Evolutionary conservation across 345 rosid genomes (phyloP), one percentile per base, ranked within the genome.

Genomic region (Moricandia arvensis): DNA sequence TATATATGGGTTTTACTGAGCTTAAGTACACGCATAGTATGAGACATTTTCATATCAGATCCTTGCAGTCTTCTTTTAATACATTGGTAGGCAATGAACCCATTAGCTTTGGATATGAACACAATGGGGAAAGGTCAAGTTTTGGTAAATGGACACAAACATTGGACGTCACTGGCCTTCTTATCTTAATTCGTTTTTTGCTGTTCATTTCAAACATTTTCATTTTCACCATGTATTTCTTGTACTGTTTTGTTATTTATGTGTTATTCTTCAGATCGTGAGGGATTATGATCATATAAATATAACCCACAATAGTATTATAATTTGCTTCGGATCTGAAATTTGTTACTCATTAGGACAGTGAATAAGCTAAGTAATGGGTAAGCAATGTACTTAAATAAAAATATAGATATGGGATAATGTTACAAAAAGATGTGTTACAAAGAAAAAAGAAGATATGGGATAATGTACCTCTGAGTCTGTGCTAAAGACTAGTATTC

Each of bases 61-160:
- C 9, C 9, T 35, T 35, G 41, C 11, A 35, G 41, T 35, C 41
- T 35, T 35, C 10, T 35, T 8, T 35, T 35, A 11, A 35, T 21
- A 21, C 24, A 2, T 21, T 21, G 24, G 24, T 21, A 21, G 24
- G 24, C 24, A 21, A 21, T 21, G 24, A 21, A 21, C 24, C 24
- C 24, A 21, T 21, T 21, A 2, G 24, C 24, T 21, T 21, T 21
- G 66, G 82, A 80, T 49, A 80, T 80, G 82, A 66, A 67, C 68
- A 75, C 76, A 16, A 80, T 80, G 82, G 66, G 76, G 0, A 80
- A 80, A 75, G 82, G 82, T 27, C 80, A 80, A 59, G 59, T 80
- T 59, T 80, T 79, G 76, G 70, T 80, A 12, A 75, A 21, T 21
- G 80, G 82, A 8, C 79, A 71, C 17, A 75, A 75, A 61, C 68